Evolutionary conservation across 306 rosid genomes (phyloP).

Genomic region (Citrullus mucosospermus): DNA sequence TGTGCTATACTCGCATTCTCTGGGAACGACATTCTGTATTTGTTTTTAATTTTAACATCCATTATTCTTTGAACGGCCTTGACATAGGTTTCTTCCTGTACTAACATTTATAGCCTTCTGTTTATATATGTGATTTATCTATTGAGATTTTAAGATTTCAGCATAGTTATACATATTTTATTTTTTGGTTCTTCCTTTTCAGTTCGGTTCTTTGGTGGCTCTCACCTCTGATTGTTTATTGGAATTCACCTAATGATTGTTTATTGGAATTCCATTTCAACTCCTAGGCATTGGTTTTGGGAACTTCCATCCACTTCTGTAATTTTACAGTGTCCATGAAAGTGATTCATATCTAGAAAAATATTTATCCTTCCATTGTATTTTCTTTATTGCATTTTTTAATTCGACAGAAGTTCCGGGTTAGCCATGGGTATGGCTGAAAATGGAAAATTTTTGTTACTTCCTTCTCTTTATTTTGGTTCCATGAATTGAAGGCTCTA

Average conservation of each 20-base stretch:
- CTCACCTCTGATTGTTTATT: neutral
- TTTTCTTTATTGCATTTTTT: neutral
- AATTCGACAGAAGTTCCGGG: neutral
- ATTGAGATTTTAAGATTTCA: neutral
- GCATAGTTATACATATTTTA: neutral
- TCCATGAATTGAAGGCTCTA: neutral
- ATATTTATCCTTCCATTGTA: neutral
- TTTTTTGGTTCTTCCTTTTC: neutral
- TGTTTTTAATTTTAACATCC: neutral
- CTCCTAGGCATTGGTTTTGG: neutral
- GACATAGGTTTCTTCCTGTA: neutral
- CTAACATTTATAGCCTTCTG: neutral
- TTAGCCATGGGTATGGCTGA: neutral
- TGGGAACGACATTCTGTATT: neutral
- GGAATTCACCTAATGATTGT: neutral
- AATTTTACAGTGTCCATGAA: neutral
- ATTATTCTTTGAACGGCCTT: neutral
- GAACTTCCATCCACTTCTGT: neutral
- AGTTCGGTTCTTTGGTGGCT: neutral
- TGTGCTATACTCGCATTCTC: neutral
- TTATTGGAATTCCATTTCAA: neutral
- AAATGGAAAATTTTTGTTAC: neutral
- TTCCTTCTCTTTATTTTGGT: neutral
- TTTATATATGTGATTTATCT: neutral
- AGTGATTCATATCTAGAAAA: neutral